These are phyloP conservation scores for Xylaria sp. DNA, from an alignment of 2,329 filamentous ascomycete species.

Conservation along the genomic window DNA sequence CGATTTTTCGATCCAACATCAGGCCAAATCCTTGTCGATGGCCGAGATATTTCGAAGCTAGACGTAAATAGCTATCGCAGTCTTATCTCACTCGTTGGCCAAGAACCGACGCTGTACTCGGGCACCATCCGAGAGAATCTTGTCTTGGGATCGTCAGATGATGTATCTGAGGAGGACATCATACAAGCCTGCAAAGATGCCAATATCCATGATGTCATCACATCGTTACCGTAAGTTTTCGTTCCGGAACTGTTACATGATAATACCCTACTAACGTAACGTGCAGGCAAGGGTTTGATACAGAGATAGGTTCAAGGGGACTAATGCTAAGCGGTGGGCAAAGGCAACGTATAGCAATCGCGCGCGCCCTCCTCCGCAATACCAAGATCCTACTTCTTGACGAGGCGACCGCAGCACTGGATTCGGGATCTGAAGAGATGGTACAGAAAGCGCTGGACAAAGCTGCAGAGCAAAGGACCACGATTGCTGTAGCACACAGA, in stretches of 20 bases:
- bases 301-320: slow-evolving; percentile 58
- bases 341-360: slow-evolving; percentile 60
- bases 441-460: slow-evolving; percentile 68
- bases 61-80: slow-evolving; percentile 62
- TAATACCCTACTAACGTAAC: slow-evolving; percentile 6
- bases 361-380: slow-evolving; percentile 70
- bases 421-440: slow-evolving; percentile 67
- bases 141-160: slow-evolving; percentile 58
- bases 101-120: slow-evolving; percentile 65
- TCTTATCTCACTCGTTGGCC: slow-evolving; percentile 65
- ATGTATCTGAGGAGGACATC: slow-evolving; percentile 55
- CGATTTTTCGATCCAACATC: slow-evolving; percentile 56
- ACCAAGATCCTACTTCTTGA: slow-evolving; percentile 75
- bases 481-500: slow-evolving; percentile 58
- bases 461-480: slow-evolving; percentile 53
- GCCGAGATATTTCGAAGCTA: slow-evolving; percentile 51
- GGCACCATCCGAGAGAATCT: slow-evolving; percentile 60
- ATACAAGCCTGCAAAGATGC: slow-evolving; percentile 65
- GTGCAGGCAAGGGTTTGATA: background rate
- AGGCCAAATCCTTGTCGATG: slow-evolving; percentile 60
- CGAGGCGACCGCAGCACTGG: slow-evolving; percentile 75
- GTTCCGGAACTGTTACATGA: background rate
- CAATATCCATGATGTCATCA: slow-evolving; percentile 69
- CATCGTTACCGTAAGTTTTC: slow-evolving; percentile 48
- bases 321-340: slow-evolving; percentile 62